phyloP scores from a whole-genome alignment of 306 rosid genomes.

The Citrullus mucosospermus region DNA sequence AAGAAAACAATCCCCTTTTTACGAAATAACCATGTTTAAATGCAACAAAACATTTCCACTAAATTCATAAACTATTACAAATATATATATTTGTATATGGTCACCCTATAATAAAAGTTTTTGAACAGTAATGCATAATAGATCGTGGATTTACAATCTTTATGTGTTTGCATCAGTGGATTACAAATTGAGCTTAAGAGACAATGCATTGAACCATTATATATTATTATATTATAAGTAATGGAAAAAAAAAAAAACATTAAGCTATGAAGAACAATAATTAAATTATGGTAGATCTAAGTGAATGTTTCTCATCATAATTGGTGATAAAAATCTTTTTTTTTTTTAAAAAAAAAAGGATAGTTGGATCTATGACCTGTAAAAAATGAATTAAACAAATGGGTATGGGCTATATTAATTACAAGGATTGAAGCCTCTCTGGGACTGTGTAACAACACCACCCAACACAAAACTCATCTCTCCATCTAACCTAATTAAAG shows the following conservation, averaged over 20 bases:
- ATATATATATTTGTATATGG: no score
- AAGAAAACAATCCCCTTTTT: neutral
- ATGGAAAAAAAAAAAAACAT: neutral
- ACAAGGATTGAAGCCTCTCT: neutral
- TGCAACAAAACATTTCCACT: neutral
- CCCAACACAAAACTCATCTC: no score
- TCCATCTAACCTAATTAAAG: neutral
- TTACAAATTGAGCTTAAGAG: constrained; percentile 29
- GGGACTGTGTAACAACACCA: neutral
- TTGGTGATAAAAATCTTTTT: neutral
- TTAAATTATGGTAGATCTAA: neutral
- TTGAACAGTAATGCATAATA: neutral
- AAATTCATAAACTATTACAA: no score
- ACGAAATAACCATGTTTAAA: neutral
- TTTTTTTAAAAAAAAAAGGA: neutral
- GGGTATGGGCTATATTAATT: constrained; percentile 2
- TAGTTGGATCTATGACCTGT: constrained; percentile 12
- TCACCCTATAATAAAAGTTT: no score
- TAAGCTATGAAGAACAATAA: neutral
- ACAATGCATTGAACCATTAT: neutral
- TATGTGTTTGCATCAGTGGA: constrained; percentile 51
- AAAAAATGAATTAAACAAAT: neutral
- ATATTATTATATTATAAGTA: neutral
- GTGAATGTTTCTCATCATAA: neutral
- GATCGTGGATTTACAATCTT: constrained; percentile 20